Evolutionary conservation across 495 filamentous ascomycete species (phyloP).

Genomic region (Trichoderma asperelloides): DNA sequence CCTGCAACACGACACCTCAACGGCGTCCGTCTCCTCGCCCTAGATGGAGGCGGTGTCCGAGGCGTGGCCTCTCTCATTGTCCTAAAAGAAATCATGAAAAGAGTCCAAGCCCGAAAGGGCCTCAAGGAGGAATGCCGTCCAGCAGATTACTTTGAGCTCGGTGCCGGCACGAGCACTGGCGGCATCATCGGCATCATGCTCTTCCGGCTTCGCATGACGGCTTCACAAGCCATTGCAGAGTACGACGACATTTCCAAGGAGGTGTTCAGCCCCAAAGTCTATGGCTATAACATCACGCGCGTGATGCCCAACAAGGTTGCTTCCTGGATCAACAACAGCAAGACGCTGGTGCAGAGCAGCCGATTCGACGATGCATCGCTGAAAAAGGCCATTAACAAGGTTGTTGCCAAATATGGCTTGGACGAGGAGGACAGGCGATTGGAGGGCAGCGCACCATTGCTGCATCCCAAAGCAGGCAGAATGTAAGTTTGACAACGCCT

Average conservation of each 20-base stretch:
- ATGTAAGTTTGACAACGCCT: slow-evolving; percentile 21
- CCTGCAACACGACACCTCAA: neutral
- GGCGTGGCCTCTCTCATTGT: neutral
- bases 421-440: slow-evolving; percentile 19
- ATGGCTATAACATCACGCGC: slow-evolving; percentile 20
- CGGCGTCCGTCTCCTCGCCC: slow-evolving; percentile 3
- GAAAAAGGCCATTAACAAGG: slow-evolving; percentile 31
- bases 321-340: slow-evolving; percentile 18
- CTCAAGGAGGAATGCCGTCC: slow-evolving; percentile 22
- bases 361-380: slow-evolving; percentile 33
- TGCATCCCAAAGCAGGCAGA: slow-evolving; percentile 25
- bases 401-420: slow-evolving; percentile 26
- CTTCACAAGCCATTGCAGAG: slow-evolving; percentile 34
- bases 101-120: neutral
- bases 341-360: slow-evolving; percentile 3
- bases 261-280: slow-evolving; percentile 31
- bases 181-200: slow-evolving; percentile 32
- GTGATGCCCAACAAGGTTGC: slow-evolving; percentile 18
- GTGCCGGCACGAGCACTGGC: slow-evolving; percentile 28
- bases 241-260: slow-evolving; percentile 29
- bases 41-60: neutral
- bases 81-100: neutral
- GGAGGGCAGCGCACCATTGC: slow-evolving; percentile 21
- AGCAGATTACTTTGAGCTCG: slow-evolving; percentile 36
- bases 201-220: slow-evolving; percentile 31